Conservation (phyloP, 2,329 filamentous ascomycete species). For the Colletotrichum sansevieriae region DNA sequence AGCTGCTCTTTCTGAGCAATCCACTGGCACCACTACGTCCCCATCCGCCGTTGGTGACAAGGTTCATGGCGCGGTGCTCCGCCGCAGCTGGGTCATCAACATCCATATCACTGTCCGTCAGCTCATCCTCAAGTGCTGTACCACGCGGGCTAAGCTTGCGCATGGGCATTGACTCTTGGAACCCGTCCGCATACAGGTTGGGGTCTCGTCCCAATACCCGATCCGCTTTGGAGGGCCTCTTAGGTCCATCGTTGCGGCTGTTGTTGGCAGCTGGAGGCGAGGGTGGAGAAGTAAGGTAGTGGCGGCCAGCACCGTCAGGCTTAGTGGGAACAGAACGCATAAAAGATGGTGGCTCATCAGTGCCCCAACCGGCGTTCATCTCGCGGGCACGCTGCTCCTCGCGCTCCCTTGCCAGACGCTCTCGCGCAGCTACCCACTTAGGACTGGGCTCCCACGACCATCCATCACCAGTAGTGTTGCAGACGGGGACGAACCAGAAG, state of each 20-base stretch:
- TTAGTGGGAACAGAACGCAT: constrained; percentile 39
- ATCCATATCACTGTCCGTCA: constrained; percentile 51
- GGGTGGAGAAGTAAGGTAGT: constrained; percentile 46
- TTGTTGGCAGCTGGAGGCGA: constrained; percentile 43
- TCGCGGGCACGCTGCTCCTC: constrained; percentile 74
- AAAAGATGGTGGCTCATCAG: constrained; percentile 48
- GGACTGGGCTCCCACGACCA: constrained; percentile 93
- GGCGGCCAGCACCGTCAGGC: constrained; percentile 45
- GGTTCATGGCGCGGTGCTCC: constrained; percentile 61
- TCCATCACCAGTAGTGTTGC: constrained; percentile 90
- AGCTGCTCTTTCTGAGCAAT: constrained; percentile 55
- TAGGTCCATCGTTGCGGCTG: constrained; percentile 48
- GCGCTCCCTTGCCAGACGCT: constrained; percentile 70
- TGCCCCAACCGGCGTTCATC: constrained; percentile 76
- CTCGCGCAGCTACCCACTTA: constrained; percentile 80
- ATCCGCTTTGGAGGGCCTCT: constrained; percentile 68
- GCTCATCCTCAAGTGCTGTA: constrained; percentile 58
- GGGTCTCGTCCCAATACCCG: constrained; percentile 70
- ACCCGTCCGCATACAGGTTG: constrained; percentile 65
- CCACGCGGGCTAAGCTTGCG: constrained; percentile 62
- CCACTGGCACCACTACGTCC: constrained; percentile 58
- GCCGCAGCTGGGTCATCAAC: constrained; percentile 55
- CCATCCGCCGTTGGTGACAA: constrained; percentile 56
- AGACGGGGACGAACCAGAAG: constrained; percentile 85
- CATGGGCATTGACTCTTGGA: constrained; percentile 58